Conservation (phyloP, 495 filamentous ascomycete species). For the Penicillium desertorum region DNA sequence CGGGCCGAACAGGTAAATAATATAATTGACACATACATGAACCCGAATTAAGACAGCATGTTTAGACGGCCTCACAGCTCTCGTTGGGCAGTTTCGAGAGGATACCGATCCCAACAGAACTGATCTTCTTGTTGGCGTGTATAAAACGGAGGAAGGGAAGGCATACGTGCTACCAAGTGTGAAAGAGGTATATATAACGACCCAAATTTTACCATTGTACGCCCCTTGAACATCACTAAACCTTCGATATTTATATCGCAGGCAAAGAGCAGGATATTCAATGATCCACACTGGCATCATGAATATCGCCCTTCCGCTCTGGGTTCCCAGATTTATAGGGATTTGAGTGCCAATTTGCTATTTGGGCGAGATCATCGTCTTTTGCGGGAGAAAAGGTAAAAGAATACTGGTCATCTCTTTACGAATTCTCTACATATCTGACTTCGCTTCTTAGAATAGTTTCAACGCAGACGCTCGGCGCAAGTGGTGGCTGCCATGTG, state of each 20-base stretch:
- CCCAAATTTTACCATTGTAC: not conserved
- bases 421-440: not conserved
- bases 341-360: constrained; percentile 14
- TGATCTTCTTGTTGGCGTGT: constrained; percentile 20
- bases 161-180: constrained; percentile 18
- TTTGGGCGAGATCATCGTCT: constrained; percentile 20
- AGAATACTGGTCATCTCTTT: not conserved
- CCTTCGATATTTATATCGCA: not conserved
- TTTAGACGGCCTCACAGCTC: constrained; percentile 5
- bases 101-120: constrained; percentile 16
- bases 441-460: constrained; percentile 5
- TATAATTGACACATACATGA: constrained; percentile 1
- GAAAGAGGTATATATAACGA: constrained; percentile 13
- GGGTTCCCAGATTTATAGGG: constrained; percentile 15
- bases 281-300: constrained; percentile 21
- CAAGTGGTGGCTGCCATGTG: constrained; percentile 19
- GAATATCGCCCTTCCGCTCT: constrained; percentile 18
- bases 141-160: constrained; percentile 20
- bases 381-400: constrained; percentile 18
- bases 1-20: constrained; percentile 7
- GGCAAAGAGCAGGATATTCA: constrained; percentile 20
- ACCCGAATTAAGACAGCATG: not conserved
- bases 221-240: not conserved
- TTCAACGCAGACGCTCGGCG: constrained; percentile 18
- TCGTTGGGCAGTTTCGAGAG: constrained; percentile 7